phyloP scores from a whole-genome alignment of 805 yeast species.

The Zygosaccharomyces siamensis region DNA sequence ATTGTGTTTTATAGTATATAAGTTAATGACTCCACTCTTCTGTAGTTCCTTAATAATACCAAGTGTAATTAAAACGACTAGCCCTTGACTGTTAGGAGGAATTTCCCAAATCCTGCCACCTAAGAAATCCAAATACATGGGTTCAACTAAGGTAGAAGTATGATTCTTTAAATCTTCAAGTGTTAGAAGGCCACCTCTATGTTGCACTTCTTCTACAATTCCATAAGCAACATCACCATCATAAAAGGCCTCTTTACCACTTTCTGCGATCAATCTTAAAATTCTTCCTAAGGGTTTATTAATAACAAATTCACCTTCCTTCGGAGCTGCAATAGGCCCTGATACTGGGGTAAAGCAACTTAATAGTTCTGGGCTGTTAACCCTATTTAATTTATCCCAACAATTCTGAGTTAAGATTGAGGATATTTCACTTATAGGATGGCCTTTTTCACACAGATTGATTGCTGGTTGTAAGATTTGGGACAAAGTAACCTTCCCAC shows the following conservation, averaged over 20 bases:
- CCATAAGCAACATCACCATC: conserved; percentile 65
- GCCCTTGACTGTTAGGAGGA: conserved; percentile 82
- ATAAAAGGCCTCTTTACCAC: conserved; percentile 64
- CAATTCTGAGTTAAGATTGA: conserved; percentile 48
- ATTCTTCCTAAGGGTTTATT: conserved; percentile 53
- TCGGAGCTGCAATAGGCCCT: conserved; percentile 44
- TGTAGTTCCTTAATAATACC: conserved; percentile 60
- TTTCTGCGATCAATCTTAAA: conserved; percentile 44
- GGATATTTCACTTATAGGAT: conserved; percentile 57
- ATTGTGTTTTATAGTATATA: conserved; percentile 50
- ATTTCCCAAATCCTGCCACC: conserved; percentile 68
- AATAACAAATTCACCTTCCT: conserved; percentile 51
- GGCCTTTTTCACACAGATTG: conserved; percentile 64
- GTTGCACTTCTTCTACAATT: conserved; percentile 49
- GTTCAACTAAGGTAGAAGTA: conserved; percentile 58
- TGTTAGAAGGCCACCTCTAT: conserved; percentile 53
- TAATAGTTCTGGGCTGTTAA: conserved; percentile 6
- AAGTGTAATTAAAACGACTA: conserved; percentile 66
- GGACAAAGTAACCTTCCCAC: conserved; percentile 54
- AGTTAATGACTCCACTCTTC: conserved; percentile 40
- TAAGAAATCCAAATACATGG: conserved; percentile 49
- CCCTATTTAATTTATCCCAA: conserved; percentile 24
- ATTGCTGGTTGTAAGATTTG: conserved; percentile 63
- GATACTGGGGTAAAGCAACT: conserved; percentile 24
- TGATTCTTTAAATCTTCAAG: conserved; percentile 55